phyloP scores from a whole-genome alignment of 2,329 filamentous ascomycete species.

The Colletotrichum salicis region DNA sequence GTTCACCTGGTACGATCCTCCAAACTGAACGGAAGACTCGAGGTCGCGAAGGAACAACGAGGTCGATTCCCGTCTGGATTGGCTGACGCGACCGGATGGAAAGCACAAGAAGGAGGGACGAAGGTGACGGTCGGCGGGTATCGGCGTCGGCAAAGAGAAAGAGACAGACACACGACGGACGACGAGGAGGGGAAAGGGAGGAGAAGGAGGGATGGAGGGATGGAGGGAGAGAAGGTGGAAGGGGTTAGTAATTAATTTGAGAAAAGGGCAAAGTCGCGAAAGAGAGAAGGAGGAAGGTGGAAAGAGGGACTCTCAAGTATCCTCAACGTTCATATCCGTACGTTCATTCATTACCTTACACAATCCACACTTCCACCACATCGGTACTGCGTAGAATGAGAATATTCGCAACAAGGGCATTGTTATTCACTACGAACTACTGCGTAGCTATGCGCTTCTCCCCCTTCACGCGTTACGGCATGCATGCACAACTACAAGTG shows the following conservation, averaged over 20 bases:
- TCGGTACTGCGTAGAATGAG: neutral
- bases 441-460: neutral
- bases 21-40: slow-evolving; percentile 10
- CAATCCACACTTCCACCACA: neutral
- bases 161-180: slow-evolving; percentile 17
- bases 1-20: slow-evolving; percentile 9
- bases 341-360: neutral
- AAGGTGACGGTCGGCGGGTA: slow-evolving; percentile 26
- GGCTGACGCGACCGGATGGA: slow-evolving; percentile 11
- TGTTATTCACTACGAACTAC: neutral
- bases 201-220: slow-evolving; percentile 9
- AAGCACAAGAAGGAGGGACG: slow-evolving; percentile 18
- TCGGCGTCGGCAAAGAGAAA: slow-evolving; percentile 27
- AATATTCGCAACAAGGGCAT: neutral
- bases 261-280: slow-evolving; percentile 15
- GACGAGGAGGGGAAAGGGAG: slow-evolving; percentile 17
- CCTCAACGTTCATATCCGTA: neutral
- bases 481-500: neutral
- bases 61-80: slow-evolving; percentile 5
- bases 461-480: neutral
- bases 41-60: slow-evolving; percentile 17
- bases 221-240: slow-evolving; percentile 15
- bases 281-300: slow-evolving; percentile 10
- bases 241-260: slow-evolving; percentile 15
- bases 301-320: neutral